phyloP scores from a whole-genome alignment of 768 basidiomycete species.

The Tylopilus sp. region DNA sequence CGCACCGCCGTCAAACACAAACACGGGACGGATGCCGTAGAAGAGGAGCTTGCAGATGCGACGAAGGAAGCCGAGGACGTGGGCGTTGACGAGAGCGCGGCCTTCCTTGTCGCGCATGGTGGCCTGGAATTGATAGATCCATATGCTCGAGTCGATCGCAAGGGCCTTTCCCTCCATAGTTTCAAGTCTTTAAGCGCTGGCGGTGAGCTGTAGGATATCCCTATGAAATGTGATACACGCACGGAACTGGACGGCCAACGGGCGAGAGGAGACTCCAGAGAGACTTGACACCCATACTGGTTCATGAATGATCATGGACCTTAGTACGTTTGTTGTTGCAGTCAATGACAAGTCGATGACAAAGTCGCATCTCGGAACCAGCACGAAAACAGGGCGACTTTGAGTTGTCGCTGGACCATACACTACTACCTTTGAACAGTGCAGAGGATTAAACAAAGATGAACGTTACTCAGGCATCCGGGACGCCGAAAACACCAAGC shows the following conservation, averaged over 20 bases:
- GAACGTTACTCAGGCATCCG: conserved; percentile 11
- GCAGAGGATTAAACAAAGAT: conserved; percentile 19
- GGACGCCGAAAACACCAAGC: conserved; percentile 12
- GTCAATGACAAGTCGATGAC: not conserved
- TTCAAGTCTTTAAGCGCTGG: conserved; percentile 63
- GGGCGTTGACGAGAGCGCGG: conserved; percentile 84
- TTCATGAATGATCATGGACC: not conserved
- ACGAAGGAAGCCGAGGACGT: conserved; percentile 86
- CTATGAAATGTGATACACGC: conserved; percentile 25
- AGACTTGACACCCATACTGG: conserved; percentile 90
- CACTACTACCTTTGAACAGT: conserved; percentile 7
- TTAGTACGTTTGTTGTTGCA: not conserved
- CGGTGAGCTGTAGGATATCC: conserved; percentile 4
- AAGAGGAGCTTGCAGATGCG: conserved; percentile 93
- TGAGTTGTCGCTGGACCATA: not conserved
- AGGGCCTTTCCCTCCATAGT: conserved; percentile 92
- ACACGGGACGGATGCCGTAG: conserved; percentile 97
- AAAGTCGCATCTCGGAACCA: conserved; percentile 6
- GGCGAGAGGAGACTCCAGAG: conserved; percentile 90
- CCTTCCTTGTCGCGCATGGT: conserved; percentile 99
- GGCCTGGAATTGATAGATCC: conserved; percentile 99
- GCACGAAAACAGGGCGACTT: not conserved
- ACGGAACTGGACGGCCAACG: conserved; percentile 94
- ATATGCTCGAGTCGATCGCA: conserved; percentile 98
- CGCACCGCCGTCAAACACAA: conserved; percentile 98